Base-by-base conservation (phyloP, 2,329 filamentous ascomycete genomes). In the Onygenales sp. region DNA sequence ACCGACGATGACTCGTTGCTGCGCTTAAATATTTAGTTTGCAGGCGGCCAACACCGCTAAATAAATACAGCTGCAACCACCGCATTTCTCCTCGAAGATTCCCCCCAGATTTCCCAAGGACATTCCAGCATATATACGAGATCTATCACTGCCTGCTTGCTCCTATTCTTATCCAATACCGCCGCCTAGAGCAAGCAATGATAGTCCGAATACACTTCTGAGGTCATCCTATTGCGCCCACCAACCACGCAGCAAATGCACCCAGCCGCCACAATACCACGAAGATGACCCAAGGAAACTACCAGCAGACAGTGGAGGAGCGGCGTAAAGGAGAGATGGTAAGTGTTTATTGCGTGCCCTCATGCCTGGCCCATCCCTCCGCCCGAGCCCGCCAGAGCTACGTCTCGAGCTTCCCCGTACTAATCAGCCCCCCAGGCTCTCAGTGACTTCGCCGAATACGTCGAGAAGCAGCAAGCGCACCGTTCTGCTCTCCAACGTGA, bases 391-490 rank as follows among this genome's bases (percentile, higher is more conserved):
- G 21, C 21, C 21, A 27, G 21, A 27, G 21, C 21, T 27, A 27
- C 21, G 21, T 27, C 5, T 27, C 21, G 3, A 27, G 21, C 21
- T 27, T 27, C 58, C 27, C 31, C 41, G 14, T 33, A 41, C 44
- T 41, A 33, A 31, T 33, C 48, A 32, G 43, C 49, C 36, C 32
- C 14, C 17, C 53, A 84, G 81, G 91, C 92, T 10, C 79, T 98
- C 53, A 93, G 87, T 75, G 93, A 97, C 63, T 98, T 98, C 68
- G 90, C 91, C 69, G 93, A 98, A 65, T 97, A 96, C 65, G 93
- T 96, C 60, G 90, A 97, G 70, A 87, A 90, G 68, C 91, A 97
- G 69, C 93, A 97, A 70, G 84, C 84, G 27, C 68, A 64, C 31
- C 70, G 71, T 43, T 63, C 46, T 72, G 71, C 43, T 67, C 69